Conservation (phyloP, 306 rosid species). For the Fragaria vesca region DNA sequence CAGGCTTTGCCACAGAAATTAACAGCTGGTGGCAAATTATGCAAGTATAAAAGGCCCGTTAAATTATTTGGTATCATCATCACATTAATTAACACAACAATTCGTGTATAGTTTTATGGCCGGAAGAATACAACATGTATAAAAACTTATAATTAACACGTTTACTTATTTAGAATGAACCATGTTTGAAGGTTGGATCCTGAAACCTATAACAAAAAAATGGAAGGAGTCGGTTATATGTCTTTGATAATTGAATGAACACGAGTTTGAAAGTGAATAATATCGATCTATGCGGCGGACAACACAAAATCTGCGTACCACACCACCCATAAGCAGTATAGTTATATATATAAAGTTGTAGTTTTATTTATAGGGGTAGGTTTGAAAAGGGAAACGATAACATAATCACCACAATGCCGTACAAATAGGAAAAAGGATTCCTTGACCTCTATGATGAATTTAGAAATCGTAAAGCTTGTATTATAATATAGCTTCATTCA, state of each 20-base stretch:
- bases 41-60: too few species aligned
- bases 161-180: too few species aligned
- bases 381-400: background rate
- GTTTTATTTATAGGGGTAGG: background rate
- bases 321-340: background rate
- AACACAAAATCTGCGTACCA: background rate
- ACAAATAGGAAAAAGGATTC: background rate
- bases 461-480: background rate
- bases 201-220: background rate
- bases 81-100: too few species aligned
- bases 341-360: background rate
- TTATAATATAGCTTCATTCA: background rate
- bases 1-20: background rate
- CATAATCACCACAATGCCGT: background rate
- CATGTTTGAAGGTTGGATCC: background rate
- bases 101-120: too few species aligned
- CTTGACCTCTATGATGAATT: slow-evolving; percentile 1
- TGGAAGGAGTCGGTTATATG: background rate
- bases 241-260: background rate
- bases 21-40: background rate
- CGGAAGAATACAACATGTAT: too few species aligned
- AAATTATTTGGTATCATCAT: too few species aligned
- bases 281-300: background rate
- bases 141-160: too few species aligned
- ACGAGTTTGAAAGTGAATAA: background rate